Conservation (phyloP, 1,139 yeast species). For the Geotrichum klebahnii region DNA sequence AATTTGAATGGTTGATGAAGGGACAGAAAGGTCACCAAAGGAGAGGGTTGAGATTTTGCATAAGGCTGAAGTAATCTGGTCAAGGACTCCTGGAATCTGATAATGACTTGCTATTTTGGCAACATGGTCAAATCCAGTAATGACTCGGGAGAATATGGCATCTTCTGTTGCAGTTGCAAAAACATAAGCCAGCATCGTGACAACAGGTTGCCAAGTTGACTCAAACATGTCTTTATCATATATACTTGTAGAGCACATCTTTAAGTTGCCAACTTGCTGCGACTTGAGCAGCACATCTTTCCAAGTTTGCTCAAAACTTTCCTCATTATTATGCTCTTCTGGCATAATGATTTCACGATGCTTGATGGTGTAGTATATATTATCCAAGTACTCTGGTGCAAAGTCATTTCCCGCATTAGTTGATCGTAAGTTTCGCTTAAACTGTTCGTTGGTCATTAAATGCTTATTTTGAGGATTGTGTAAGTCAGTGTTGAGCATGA, state of each 20-base stretch:
- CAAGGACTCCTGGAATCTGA: slow-evolving; percentile 54
- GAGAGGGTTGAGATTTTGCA: slow-evolving; percentile 53
- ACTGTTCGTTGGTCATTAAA: slow-evolving; percentile 85
- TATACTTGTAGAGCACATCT: slow-evolving; percentile 36
- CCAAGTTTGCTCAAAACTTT: slow-evolving; percentile 95
- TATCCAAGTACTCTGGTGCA: slow-evolving; percentile 66
- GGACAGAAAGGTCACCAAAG: slow-evolving; percentile 42
- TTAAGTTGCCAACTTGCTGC: slow-evolving; percentile 33
- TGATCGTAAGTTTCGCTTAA: slow-evolving; percentile 74
- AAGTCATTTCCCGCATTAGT: slow-evolving; percentile 69
- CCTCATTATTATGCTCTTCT: slow-evolving; percentile 83
- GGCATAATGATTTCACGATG: slow-evolving; percentile 95
- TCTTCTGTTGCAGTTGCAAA: slow-evolving; percentile 89
- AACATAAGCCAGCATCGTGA: slow-evolving; percentile 67
- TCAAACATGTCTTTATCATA: slow-evolving; percentile 72
- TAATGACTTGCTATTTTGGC: slow-evolving; percentile 70
- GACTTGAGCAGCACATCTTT: slow-evolving; percentile 61
- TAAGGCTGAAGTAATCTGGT: slow-evolving; percentile 58
- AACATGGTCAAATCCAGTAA: slow-evolving; percentile 82
- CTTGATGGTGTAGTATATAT: slow-evolving; percentile 72
- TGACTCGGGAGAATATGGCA: slow-evolving; percentile 77
- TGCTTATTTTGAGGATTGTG: slow-evolving; percentile 72
- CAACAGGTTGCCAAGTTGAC: slow-evolving; percentile 55
- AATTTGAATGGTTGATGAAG: slow-evolving; percentile 42
- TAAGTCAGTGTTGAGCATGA: slow-evolving; percentile 87